Evolutionary conservation across 495 filamentous ascomycete species (phyloP), one percentile per base, ranked within the genome.

Genomic region (Daldinia bambusicola): DNA sequence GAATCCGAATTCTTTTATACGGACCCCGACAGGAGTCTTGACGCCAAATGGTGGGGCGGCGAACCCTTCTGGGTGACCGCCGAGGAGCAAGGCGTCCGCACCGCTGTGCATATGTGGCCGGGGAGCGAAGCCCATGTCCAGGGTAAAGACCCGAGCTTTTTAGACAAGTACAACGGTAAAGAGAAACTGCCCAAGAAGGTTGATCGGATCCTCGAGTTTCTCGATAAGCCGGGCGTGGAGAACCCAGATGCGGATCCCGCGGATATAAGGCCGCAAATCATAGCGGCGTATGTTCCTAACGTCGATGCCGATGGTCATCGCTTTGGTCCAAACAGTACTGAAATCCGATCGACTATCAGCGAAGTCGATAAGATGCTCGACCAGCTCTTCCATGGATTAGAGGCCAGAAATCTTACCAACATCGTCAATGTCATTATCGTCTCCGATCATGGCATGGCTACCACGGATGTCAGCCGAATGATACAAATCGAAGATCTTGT

Each of bases 391-490:
- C 74, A 84, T 7, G 94, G 94, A 0, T 80, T 99, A 0, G 85
- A 95, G 64, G 82, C 85, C 34, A 89, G 95, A 26, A 97, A 98
- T 74, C 82, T 98, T 14, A 97, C 94, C 0, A 76, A 90, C 9
- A 89, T 98, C 51, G 92, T 98, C 74, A 99, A 99, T 70, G 86
- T 99, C n/a, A 88, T 99, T 37, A 86, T 99, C n/a, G 94, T 99
- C 14, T 97, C 93, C 10, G 95, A 99, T 78, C 95, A 99, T 74
- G 95, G 95, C 20, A 99, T 99, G 95, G 95, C 95, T 4, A 95
- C 92, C 1, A 98, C 95, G 0, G 90, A 92, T 38, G 88, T 85
- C 0, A 84, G 89, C 16, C 88, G 95, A n/a, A 81, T 97, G 41
- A 86, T 99, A 26, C 95, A 98, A 77, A 81, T 98, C n/a, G 95